Conservation (phyloP, 768 basidiomycete species). For the Udeniomyces megalosporus region DNA sequence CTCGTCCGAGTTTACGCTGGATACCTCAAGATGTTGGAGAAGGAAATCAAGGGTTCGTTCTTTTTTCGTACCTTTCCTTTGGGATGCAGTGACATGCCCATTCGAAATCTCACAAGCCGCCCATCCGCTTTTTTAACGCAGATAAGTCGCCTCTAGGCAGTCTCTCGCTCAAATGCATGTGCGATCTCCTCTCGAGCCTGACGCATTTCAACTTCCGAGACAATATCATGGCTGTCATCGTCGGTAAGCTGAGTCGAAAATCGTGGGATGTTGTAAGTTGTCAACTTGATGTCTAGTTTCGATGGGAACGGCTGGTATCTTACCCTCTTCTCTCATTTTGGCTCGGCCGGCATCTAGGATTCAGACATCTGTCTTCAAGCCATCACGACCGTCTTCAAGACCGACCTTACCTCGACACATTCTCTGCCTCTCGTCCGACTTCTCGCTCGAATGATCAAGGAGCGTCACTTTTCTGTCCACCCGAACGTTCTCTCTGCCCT, state of each 20-base stretch:
- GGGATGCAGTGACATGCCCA: no score
- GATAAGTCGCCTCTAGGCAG: conserved; percentile 34
- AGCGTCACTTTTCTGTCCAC: conserved; percentile 73
- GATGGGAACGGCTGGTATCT: not conserved
- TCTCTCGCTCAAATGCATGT: conserved; percentile 66
- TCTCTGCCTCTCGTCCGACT: conserved; percentile 81
- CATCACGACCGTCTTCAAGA: conserved; percentile 62
- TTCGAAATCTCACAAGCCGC: no score
- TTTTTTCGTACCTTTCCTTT: no score
- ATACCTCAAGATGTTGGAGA: conserved; percentile 70
- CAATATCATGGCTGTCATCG: conserved; percentile 77
- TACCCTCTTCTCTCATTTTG: conserved; percentile 7
- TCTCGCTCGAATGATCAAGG: conserved; percentile 90
- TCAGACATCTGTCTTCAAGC: conserved; percentile 73
- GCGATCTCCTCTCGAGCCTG: conserved; percentile 60
- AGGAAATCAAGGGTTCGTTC: conserved; percentile 62
- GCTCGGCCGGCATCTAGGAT: conserved; percentile 35
- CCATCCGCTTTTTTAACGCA: conserved; percentile 15
- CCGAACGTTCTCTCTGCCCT: conserved; percentile 76
- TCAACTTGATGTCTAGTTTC: not conserved
- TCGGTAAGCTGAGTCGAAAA: conserved; percentile 63
- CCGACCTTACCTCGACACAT: conserved; percentile 59
- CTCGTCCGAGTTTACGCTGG: conserved; percentile 72
- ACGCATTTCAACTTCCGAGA: conserved; percentile 94
- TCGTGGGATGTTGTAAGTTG: conserved; percentile 71